phyloP scores from a whole-genome alignment of 1,284 basidiomycete genomes.

The Bjerkandera adusta region DNA sequence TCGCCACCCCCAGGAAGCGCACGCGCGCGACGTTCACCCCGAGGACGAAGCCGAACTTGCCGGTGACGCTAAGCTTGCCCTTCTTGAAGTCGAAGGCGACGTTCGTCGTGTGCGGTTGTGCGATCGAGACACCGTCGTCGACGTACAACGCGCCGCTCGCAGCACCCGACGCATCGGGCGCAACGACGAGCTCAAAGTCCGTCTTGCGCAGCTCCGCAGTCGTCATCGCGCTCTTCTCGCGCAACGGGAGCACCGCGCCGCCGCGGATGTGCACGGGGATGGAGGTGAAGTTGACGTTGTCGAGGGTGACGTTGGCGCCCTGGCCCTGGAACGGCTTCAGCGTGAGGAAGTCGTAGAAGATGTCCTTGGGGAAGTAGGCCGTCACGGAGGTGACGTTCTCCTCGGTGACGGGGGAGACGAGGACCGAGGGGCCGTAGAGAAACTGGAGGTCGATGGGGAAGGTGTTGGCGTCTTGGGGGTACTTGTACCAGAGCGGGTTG shows the following conservation, averaged over 20 bases:
- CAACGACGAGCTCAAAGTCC: conserved; percentile 65
- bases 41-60: conserved; percentile 46
- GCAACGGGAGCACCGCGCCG: conserved; percentile 56
- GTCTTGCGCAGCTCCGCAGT: conserved; percentile 50
- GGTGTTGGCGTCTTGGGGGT: conserved; percentile 57
- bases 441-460: conserved; percentile 65
- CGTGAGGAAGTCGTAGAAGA: conserved; percentile 63
- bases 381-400: conserved; percentile 59
- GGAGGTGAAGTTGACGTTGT: conserved; percentile 49
- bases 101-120: conserved; percentile 39
- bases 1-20: conserved; percentile 40
- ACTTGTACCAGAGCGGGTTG: conserved; percentile 62
- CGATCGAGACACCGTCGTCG: conserved; percentile 62
- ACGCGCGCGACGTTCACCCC: conserved; percentile 45
- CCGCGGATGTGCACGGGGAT: conserved; percentile 65
- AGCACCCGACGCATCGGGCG: conserved; percentile 44
- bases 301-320: conserved; percentile 44
- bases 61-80: conserved; percentile 43
- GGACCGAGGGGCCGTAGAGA: conserved; percentile 64
- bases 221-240: conserved; percentile 55
- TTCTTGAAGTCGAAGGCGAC: conserved; percentile 44
- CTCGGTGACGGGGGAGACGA: conserved; percentile 67
- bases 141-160: conserved; percentile 56
- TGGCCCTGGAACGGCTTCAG: conserved; percentile 45
- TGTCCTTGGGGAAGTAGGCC: conserved; percentile 61